These are phyloP conservation scores for Ophiocordyceps camponoti-saundersi DNA, from an alignment of 2,329 filamentous ascomycete genomes.

Conservation along the genomic window DNA sequence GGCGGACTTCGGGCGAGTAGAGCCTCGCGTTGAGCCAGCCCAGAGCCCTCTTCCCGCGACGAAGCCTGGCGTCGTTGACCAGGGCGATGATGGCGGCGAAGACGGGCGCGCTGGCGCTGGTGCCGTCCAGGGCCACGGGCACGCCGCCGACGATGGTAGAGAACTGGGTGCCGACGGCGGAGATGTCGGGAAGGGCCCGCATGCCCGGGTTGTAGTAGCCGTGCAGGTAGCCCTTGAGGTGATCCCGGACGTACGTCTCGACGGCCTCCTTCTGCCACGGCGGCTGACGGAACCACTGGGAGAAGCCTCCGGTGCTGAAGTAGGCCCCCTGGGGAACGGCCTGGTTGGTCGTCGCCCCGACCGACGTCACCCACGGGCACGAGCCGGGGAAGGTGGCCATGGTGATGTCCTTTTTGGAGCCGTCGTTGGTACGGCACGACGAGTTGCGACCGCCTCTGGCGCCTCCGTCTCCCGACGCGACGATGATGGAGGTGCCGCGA, in stretches of 20 bases:
- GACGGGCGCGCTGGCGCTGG: conserved; percentile 35
- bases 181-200: conserved; percentile 32
- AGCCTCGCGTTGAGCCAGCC: conserved; percentile 36
- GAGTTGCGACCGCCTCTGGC: conserved; percentile 27
- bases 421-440: conserved; percentile 40
- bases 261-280: conserved; percentile 27
- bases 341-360: conserved; percentile 37
- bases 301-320: conserved; percentile 36
- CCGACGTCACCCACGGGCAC: conserved; percentile 51
- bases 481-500: conserved; percentile 33
- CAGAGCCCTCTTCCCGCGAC: conserved; percentile 26
- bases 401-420: conserved; percentile 34
- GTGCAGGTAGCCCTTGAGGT: conserved; percentile 22
- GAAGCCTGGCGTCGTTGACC: conserved; percentile 34
- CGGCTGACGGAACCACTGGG: conserved; percentile 27
- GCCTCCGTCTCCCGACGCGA: conserved; percentile 33
- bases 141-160: conserved; percentile 14
- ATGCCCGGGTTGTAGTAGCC: conserved; percentile 26
- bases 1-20: conserved; percentile 21
- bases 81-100: conserved; percentile 36
- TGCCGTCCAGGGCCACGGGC: conserved; percentile 18
- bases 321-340: conserved; percentile 19
- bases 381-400: conserved; percentile 46
- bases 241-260: conserved; percentile 17
- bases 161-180: conserved; percentile 41